Evolutionary conservation across 2,329 filamentous ascomycete species (phyloP), one percentile per base, ranked within the genome.

Genomic region (Microsporum ferrugineum): DNA sequence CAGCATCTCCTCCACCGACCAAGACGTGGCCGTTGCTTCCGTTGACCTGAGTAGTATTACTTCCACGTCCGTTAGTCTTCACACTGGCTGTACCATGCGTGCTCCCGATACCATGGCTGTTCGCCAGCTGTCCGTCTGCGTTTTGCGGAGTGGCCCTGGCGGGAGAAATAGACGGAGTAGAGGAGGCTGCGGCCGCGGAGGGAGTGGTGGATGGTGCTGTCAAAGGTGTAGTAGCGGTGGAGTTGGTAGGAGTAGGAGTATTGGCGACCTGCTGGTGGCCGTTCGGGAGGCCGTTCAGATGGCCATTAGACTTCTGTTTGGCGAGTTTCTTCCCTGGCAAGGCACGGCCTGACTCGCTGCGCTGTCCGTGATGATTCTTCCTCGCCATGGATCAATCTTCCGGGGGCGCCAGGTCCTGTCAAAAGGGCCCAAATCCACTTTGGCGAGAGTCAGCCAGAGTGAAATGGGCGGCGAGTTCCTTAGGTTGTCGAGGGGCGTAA

Each of bases 291-390:
- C 77, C 79, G 73, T 81, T 81, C 70, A 82, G 70, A 69, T 82
- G 75, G 67, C 78, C 77, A 74, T 79, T 81, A 63, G 80, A 82
- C 70, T 79, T 82, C 70, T 81, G 79, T 72, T 80, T 81, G 65
- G 75, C 78, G 69, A 86, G 78, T 73, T 86, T 85, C 79, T 86
- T 89, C 67, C 86, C 87, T 59, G 88, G 84, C 70, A 86, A 86
- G 81, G 91, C 87, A 74, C 90, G 81, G 71, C 89, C 90, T 86
- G 89, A 91, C 78, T 96, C 91, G 78, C 95, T 88, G 75, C 88
- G 85, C 71, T 80, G 84, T 76, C 87, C 87, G 78, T 85, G 84
- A 74, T 85, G 82, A 77, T 80, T 87, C 73, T 78, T 78, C 71
- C 76, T 77, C 72, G 75, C 73, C 69, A 77, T 74, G 70, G 71